Evolutionary conservation across 2,329 filamentous ascomycete species (phyloP), one percentile per base, ranked within the genome.

Genomic region (Neoscytalidium dimidiatum): DNA sequence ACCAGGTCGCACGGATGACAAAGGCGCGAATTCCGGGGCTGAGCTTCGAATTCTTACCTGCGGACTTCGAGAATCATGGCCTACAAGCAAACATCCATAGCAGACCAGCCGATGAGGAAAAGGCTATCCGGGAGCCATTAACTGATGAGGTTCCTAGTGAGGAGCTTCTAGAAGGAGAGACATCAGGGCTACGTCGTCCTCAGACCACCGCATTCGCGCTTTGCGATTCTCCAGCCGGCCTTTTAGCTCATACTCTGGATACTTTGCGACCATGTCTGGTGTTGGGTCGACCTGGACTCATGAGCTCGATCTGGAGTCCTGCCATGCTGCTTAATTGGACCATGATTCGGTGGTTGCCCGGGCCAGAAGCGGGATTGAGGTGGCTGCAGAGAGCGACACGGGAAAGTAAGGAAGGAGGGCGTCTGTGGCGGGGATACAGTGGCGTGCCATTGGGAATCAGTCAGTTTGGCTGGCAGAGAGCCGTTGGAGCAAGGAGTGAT

Each of bases 271-370:
- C 71, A 5, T 69, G 72, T 19, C 64, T 62, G 13, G 21, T 44
- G 31, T 3, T 13, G 26, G 9, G 38, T 3, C 23, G 38, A 5
- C 28, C 23, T 2, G 53, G 53, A 8, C 11, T 33, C n/a, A 1
- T 31, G 28, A 60, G 44, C 9, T 49, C 56, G 41, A n/a, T 51
- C 6, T 62, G 46, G 48, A 43, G 14, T 5, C 61, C 61, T 19
- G 28, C 46, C 1, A 29, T 7, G 21, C 53, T 90, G 26, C 80
- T 91, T 65, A 86, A 85, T 19, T 79, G 88, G 69, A 84, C 86
- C 1, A 84, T 86, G 72, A 76, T 90, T 29, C 84, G 87, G 23
- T 91, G 88, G 89, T 75, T 91, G 0, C 88, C 88, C 0, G 88
- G 88, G 0, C 87, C 87, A 0, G 88, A 90, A 70, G 83, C 83